phyloP scores from a whole-genome alignment of 2,329 filamentous ascomycete species.

The Nectriaceae sp. region DNA sequence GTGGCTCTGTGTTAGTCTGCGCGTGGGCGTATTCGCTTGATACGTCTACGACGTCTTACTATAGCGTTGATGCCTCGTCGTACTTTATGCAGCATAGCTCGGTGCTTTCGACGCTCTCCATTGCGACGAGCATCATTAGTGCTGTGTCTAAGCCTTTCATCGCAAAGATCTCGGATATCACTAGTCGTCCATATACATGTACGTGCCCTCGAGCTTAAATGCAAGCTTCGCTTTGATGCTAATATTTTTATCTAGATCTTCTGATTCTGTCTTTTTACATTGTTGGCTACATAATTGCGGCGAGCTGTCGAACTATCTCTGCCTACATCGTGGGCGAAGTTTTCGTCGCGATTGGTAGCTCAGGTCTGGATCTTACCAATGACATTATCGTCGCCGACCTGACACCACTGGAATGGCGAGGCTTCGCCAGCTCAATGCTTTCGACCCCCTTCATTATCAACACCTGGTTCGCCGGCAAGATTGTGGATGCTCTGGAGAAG shows the following conservation, averaged over 20 bases:
- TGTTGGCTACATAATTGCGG: slow-evolving; percentile 59
- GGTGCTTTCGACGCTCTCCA: slow-evolving; percentile 31
- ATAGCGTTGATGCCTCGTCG: no score
- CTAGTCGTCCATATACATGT: slow-evolving; percentile 59
- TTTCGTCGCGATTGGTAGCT: slow-evolving; percentile 60
- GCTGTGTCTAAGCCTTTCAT: slow-evolving; percentile 62
- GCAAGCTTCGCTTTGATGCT: no score
- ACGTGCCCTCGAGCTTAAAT: no score
- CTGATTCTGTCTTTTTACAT: slow-evolving; percentile 56
- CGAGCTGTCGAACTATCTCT: slow-evolving; percentile 52
- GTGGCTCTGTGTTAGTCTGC: no score
- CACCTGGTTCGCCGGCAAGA: slow-evolving; percentile 41
- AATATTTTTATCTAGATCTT: slow-evolving; percentile 39
- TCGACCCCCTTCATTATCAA: slow-evolving; percentile 38
- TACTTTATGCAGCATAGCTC: no score
- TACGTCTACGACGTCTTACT: no score
- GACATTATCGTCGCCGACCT: slow-evolving; percentile 66
- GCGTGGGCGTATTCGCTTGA: no score
- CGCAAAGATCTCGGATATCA: slow-evolving; percentile 63
- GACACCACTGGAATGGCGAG: slow-evolving; percentile 47
- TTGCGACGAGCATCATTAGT: slow-evolving; percentile 39
- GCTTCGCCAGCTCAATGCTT: slow-evolving; percentile 33
- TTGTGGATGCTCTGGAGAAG: slow-evolving; percentile 39
- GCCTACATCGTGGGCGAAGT: slow-evolving; percentile 56
- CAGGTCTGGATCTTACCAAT: slow-evolving; percentile 60